phyloP scores from a whole-genome alignment of 2,329 filamentous ascomycete genomes.

The Albifimbria verrucaria region DNA sequence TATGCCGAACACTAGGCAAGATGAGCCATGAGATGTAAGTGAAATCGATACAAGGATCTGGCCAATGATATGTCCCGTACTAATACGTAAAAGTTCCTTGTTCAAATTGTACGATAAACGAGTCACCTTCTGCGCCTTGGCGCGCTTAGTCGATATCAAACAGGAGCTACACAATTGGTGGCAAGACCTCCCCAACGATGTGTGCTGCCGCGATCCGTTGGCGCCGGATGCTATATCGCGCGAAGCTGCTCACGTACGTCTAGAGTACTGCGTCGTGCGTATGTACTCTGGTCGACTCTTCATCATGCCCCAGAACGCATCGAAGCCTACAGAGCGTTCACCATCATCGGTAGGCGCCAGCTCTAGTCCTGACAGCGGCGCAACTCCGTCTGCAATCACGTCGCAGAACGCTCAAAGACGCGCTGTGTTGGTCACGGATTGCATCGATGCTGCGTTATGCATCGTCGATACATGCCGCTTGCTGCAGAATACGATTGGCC shows the following conservation, averaged over 20 bases:
- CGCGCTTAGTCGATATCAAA: conserved; percentile 31
- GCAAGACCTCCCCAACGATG: conserved; percentile 29
- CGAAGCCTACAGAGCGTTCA: conserved; percentile 8
- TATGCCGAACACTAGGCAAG: conserved; percentile 31
- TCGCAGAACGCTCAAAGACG: conserved; percentile 26
- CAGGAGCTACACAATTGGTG: conserved; percentile 35
- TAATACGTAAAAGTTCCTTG: conserved; percentile 22
- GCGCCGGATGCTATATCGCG: conserved; percentile 39
- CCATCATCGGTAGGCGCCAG: conserved; percentile 18
- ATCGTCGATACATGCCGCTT: conserved; percentile 48
- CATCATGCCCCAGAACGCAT: conserved; percentile 36
- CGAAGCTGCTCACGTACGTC: conserved; percentile 46
- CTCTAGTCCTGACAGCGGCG: conserved; percentile 26
- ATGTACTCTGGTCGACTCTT: conserved; percentile 54
- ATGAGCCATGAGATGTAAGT: conserved; percentile 37
- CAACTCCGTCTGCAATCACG: conserved; percentile 21
- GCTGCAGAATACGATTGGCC: conserved; percentile 47
- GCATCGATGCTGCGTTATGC: conserved; percentile 48
- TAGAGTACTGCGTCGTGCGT: conserved; percentile 50
- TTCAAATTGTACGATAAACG: conserved; percentile 29
- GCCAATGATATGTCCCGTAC: background rate
- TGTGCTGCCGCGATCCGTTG: conserved; percentile 34
- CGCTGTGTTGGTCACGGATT: conserved; percentile 44
- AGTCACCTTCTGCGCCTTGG: conserved; percentile 27
- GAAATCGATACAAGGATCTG: background rate